Percentiles rank a stretch among this genome's conserved stretches.
Evolutionary conservation across 202 grass and related monocot genomes (phyloP).

Genomic region (Setaria italica): DNA sequence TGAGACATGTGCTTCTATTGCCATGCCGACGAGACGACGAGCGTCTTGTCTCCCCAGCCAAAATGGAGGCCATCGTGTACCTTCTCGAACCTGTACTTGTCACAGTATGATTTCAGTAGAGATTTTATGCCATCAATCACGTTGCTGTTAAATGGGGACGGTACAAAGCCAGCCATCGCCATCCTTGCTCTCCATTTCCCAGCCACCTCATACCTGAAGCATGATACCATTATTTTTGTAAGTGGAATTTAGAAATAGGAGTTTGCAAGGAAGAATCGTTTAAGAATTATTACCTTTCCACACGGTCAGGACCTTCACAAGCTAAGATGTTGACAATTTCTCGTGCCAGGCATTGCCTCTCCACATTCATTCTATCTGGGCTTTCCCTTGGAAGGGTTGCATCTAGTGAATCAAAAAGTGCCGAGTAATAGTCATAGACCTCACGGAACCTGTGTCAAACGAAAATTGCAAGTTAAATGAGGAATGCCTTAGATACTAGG

Average conservation of each 20-base stretch:
- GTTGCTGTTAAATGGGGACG: constrained; percentile 57
- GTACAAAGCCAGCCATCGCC: constrained; percentile 73
- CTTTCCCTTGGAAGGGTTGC: constrained; percentile 77
- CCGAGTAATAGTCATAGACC: constrained; percentile 82
- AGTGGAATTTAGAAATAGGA: neutral
- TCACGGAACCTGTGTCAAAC: constrained; percentile 61
- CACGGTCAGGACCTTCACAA: constrained; percentile 78
- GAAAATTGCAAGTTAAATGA: constrained; percentile 1
- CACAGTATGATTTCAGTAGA: constrained; percentile 63
- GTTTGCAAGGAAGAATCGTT: neutral
- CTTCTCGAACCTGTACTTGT: constrained; percentile 68
- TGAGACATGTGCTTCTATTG: constrained; percentile 38
- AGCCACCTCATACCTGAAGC: constrained; percentile 75
- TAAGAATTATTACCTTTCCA: constrained; percentile 71
- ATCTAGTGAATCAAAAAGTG: constrained; percentile 82
- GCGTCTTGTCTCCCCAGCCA: constrained; percentile 72
- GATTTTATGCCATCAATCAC: constrained; percentile 50
- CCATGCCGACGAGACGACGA: constrained; percentile 71
- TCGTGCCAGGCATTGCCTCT: constrained; percentile 75
- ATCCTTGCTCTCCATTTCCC: constrained; percentile 85
- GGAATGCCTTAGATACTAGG: neutral
- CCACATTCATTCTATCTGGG: constrained; percentile 79
- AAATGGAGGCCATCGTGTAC: constrained; percentile 66
- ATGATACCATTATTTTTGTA: constrained; percentile 31
- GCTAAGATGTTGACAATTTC: constrained; percentile 85